Base-by-base conservation (phyloP, 495 filamentous ascomycete genomes). In the Cercophora sp. region DNA sequence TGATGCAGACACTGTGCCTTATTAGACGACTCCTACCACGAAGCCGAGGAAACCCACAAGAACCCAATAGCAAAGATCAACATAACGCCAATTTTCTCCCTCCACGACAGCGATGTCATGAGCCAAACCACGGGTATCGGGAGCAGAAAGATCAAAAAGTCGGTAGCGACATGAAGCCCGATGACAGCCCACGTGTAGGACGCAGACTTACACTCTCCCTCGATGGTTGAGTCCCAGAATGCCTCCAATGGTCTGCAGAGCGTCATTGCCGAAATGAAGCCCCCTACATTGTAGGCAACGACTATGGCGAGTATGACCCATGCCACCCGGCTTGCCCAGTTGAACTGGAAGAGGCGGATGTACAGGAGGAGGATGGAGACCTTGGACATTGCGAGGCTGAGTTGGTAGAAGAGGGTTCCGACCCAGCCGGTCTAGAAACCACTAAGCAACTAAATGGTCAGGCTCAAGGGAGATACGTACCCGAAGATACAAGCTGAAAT, bases 141-240 rank as follows among this genome's bases (percentile, higher is more conserved):
- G 16, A 70, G 48, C 20, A 55, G 10, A 37, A 69, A 67, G 11
- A 69, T 60, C 18, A 59, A 20, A n/a, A 69, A 41, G 41, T 70
- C 62, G 20, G 64, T 49, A 2, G 25, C 43, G 42, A 67, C 51
- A 32, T 62, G 54, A 11, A 64, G 20, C 8, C 18, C 10, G 5
- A 25, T 51, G 22, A 57, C 39, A 9, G 59, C 56, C 26, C 36
- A 52, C 25, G 31, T 55, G 13, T 51, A 41, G 2, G 15, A 1
- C 1, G 18, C 16, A 5, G 9, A 4, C 11, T 32, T 9, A 36
- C 46, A 25, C 31, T 49, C 52, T 52, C 62, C 19, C 32, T 58
- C 6, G 1, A 48, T 8, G 4, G 13, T 32, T 2, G 20, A 13
- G 20, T 57, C 40, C 57, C 60, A 60, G 32, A 48, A 52, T 1